These are phyloP conservation scores for Leccinum aurantiacum DNA, from an alignment of 768 basidiomycete genomes.

Conservation along the genomic window DNA sequence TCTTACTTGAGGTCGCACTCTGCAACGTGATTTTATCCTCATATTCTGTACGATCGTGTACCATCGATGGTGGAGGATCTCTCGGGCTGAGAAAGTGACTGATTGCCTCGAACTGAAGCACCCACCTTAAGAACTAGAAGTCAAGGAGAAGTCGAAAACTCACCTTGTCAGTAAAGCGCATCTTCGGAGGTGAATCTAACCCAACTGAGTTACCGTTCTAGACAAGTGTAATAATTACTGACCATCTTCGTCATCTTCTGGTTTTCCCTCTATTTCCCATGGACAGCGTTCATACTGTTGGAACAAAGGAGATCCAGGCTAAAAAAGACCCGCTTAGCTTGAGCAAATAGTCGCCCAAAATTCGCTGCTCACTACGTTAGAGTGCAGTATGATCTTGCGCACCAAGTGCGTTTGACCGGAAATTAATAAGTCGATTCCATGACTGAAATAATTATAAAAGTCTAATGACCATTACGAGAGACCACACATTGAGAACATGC, in stretches of 20 bases:
- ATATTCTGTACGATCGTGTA: slow-evolving; percentile 74
- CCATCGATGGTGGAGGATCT: slow-evolving; percentile 78
- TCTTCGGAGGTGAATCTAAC: slow-evolving; percentile 71
- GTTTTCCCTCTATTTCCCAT: slow-evolving; percentile 80
- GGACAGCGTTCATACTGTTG: slow-evolving; percentile 90
- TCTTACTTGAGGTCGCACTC: slow-evolving; percentile 67
- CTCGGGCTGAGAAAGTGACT: slow-evolving; percentile 73
- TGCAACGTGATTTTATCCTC: slow-evolving; percentile 70
- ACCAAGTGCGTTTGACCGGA: slow-evolving; percentile 70
- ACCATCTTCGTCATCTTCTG: slow-evolving; percentile 87
- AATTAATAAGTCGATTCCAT: slow-evolving; percentile 86
- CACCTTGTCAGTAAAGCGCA: slow-evolving; percentile 71
- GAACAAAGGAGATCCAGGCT: slow-evolving; percentile 89
- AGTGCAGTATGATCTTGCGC: slow-evolving; percentile 82
- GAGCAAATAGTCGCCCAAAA: background rate
- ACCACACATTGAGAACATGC: slow-evolving; percentile 1
- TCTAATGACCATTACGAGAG: slow-evolving; percentile 44
- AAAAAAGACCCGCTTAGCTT: slow-evolving; percentile 1
- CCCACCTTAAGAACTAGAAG: background rate
- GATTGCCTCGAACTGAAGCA: slow-evolving; percentile 72
- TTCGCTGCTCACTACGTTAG: slow-evolving; percentile 68
- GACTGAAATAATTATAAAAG: slow-evolving; percentile 92
- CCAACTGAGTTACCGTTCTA: background rate
- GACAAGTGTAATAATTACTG: slow-evolving; percentile 10
- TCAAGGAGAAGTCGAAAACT: slow-evolving; percentile 11